phyloP scores from a whole-genome alignment of 2,329 filamentous ascomycete species.

The Aspergillus neotritici region DNA sequence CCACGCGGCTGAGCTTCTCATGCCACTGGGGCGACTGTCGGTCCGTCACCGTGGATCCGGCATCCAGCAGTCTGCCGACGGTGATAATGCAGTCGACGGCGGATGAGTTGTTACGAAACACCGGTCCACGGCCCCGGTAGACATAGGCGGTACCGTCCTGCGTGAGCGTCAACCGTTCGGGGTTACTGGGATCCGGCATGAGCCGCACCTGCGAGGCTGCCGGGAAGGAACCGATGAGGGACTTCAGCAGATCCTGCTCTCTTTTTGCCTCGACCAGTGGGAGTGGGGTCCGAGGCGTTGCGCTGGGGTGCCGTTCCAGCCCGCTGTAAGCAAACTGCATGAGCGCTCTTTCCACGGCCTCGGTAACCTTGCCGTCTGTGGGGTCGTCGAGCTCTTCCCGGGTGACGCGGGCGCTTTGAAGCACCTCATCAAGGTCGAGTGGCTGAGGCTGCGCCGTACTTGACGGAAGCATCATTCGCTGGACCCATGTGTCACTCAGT shows the following conservation, averaged over 20 bases:
- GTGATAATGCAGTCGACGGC: conserved; percentile 31
- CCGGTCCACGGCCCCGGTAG: conserved; percentile 29
- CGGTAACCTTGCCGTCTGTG: conserved; percentile 7
- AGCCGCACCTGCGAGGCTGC: conserved; percentile 17
- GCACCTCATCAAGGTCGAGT: no score
- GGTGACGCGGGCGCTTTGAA: no score
- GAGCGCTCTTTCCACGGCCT: conserved; percentile 22
- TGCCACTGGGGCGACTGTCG: conserved; percentile 13
- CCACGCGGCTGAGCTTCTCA: conserved; percentile 10
- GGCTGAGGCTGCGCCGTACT: neutral
- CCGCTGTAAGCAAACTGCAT: conserved; percentile 22
- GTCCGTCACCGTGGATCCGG: conserved; percentile 32
- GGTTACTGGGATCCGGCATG: neutral
- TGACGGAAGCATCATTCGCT: no score
- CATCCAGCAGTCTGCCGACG: conserved; percentile 32
- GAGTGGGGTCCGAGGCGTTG: conserved; percentile 10
- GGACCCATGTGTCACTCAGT: no score
- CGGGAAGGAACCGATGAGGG: conserved; percentile 13
- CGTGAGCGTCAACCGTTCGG: conserved; percentile 13
- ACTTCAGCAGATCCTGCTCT: conserved; percentile 12
- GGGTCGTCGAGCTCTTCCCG: neutral
- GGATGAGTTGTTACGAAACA: conserved; percentile 19
- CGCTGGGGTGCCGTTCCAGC: conserved; percentile 26
- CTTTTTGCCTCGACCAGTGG: conserved; percentile 11
- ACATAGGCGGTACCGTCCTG: conserved; percentile 16